Evolutionary conservation across 768 basidiomycete species (phyloP).

Genomic region (Mycena pura): DNA sequence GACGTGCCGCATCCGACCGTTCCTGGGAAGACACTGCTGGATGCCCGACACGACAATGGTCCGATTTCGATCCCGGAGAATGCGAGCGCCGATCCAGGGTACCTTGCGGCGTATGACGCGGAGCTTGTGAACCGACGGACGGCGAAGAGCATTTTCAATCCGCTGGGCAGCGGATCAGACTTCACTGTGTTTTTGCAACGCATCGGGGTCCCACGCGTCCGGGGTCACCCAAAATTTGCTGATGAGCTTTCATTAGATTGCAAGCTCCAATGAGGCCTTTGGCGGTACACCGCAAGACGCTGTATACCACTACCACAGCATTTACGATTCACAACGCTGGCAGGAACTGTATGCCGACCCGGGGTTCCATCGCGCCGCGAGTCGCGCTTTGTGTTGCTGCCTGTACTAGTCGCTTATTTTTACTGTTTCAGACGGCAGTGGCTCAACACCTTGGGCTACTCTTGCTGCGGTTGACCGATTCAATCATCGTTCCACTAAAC

Average conservation of each 20-base stretch:
- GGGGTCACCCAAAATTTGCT: not conserved
- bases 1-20: slow-evolving; percentile 65
- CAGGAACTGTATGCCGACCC: slow-evolving; percentile 80
- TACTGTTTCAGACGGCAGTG: slow-evolving; percentile 74
- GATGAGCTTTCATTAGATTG: slow-evolving; percentile 40
- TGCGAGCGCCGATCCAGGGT: slow-evolving; percentile 49
- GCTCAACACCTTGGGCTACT: slow-evolving; percentile 72
- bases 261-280: slow-evolving; percentile 52
- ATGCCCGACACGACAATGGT: slow-evolving; percentile 58
- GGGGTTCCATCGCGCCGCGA: slow-evolving; percentile 74
- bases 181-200: slow-evolving; percentile 92
- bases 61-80: slow-evolving; percentile 39
- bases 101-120: slow-evolving; percentile 46
- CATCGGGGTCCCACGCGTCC: slow-evolving; percentile 55
- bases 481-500: slow-evolving; percentile 73
- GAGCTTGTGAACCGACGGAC: slow-evolving; percentile 39
- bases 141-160: slow-evolving; percentile 51
- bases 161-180: slow-evolving; percentile 89
- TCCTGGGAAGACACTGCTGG: slow-evolving; percentile 60
- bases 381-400: slow-evolving; percentile 23
- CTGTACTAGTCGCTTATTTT: too few relatives aligned
- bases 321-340: slow-evolving; percentile 77
- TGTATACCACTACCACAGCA: slow-evolving; percentile 78
- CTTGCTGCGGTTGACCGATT: slow-evolving; percentile 66
- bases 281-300: slow-evolving; percentile 54